A percentile compares a stretch with the other conserved stretches of the same genome.
Conservation (phyloP, 179 eudicot species). For the Gypsophila paniculata region DNA sequence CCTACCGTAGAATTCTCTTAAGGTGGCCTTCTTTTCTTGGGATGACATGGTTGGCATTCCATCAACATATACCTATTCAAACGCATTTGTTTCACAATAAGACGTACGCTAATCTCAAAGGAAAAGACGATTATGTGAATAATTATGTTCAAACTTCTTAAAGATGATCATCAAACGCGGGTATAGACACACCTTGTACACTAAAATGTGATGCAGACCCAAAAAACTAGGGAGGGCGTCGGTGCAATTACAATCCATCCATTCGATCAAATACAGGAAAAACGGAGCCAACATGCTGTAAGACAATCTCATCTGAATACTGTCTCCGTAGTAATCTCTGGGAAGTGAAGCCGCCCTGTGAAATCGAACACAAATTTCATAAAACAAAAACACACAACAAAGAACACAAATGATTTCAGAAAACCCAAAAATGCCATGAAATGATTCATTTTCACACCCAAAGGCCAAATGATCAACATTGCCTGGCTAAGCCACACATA, state of each 20-base stretch:
- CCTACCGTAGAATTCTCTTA: slow-evolving; percentile 71
- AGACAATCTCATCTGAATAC: slow-evolving; percentile 67
- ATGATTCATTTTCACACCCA: too few species aligned
- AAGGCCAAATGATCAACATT: too few species aligned
- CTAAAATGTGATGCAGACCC: slow-evolving; percentile 70
- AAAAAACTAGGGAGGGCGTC: slow-evolving; percentile 57
- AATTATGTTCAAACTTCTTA: neutral
- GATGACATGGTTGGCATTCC: slow-evolving; percentile 72
- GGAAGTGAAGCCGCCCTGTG: slow-evolving; percentile 79
- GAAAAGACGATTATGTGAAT: neutral
- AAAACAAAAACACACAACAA: neutral
- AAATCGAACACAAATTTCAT: slow-evolving; percentile 9
- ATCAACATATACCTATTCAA: slow-evolving; percentile 57
- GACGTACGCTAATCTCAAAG: neutral
- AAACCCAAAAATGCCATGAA: neutral
- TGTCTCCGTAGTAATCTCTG: slow-evolving; percentile 57
- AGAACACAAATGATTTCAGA: neutral
- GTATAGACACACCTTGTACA: slow-evolving; percentile 46
- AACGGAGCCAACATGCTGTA: slow-evolving; percentile 74
- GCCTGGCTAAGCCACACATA: too few species aligned
- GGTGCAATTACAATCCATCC: slow-evolving; percentile 75
- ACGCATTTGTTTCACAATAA: neutral
- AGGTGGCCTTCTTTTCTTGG: slow-evolving; percentile 62
- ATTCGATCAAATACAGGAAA: slow-evolving; percentile 59
- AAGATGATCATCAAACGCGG: neutral